A percentile compares a stretch with the other conserved stretches of the same genome.
Conservation (phyloP, 805 yeast species). For the Ogataea glucozyma region DNA sequence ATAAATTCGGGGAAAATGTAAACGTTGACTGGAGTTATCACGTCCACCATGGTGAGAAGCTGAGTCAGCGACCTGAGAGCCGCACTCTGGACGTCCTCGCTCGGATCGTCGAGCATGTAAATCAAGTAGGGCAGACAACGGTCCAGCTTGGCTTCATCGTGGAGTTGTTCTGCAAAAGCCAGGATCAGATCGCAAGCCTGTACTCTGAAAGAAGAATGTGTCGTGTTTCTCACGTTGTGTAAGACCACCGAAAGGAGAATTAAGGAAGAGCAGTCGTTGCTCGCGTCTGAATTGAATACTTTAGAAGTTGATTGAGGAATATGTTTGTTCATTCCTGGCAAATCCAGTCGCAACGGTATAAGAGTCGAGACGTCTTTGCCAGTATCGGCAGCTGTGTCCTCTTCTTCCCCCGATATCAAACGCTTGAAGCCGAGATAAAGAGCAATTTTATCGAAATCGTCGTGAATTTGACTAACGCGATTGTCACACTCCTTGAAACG, state of each 20-base stretch:
- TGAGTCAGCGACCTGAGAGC: slow-evolving; percentile 70
- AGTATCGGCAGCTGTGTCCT: slow-evolving; percentile 7
- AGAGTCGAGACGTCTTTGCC: slow-evolving; percentile 18
- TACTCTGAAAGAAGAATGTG: slow-evolving; percentile 57
- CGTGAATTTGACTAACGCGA: slow-evolving; percentile 61
- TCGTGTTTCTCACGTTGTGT: slow-evolving; percentile 60
- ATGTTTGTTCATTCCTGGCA: slow-evolving; percentile 56
- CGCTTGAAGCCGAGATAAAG: slow-evolving; percentile 40
- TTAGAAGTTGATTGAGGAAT: slow-evolving; percentile 40
- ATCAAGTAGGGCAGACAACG: slow-evolving; percentile 80
- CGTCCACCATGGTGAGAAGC: slow-evolving; percentile 59
- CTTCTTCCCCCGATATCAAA: slow-evolving; percentile 19
- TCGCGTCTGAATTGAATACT: slow-evolving; percentile 23
- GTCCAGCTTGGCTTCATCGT: slow-evolving; percentile 84
- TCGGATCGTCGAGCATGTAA: slow-evolving; percentile 66
- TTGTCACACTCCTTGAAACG: slow-evolving; percentile 47
- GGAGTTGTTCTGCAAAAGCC: slow-evolving; percentile 71
- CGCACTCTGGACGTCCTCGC: slow-evolving; percentile 62
- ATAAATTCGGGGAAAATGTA: slow-evolving; percentile 80
- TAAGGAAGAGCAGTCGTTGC: slow-evolving; percentile 49
- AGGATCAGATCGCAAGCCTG: slow-evolving; percentile 76
- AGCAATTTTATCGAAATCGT: slow-evolving; percentile 55
- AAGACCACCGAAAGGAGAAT: slow-evolving; percentile 59
- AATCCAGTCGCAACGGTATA: slow-evolving; percentile 45
- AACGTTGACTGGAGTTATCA: slow-evolving; percentile 72